These are phyloP conservation scores for Pseudodiploospora longispora DNA, from an alignment of 2,329 filamentous ascomycete genomes.

Conservation along the genomic window DNA sequence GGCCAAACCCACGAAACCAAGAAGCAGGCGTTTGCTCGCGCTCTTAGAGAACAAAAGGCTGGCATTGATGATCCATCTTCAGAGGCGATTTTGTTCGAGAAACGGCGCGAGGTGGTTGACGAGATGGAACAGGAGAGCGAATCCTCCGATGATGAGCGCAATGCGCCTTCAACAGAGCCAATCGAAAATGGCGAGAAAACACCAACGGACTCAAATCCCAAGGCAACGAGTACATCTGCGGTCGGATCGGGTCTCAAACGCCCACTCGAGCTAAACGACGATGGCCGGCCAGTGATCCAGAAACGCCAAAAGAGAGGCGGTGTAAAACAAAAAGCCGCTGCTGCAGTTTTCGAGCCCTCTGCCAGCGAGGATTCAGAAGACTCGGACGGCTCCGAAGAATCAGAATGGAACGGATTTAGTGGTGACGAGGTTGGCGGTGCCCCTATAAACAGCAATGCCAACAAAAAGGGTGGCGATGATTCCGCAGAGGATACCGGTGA, in stretches of 20 bases:
- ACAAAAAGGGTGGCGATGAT: constrained; percentile 17
- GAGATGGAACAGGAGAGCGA: constrained; percentile 22
- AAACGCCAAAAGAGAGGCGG: constrained; percentile 69
- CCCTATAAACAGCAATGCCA: constrained; percentile 17
- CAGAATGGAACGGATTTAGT: constrained; percentile 56
- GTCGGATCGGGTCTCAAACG: constrained; percentile 78
- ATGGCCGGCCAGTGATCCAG: constrained; percentile 72
- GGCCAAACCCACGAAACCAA: constrained; percentile 67
- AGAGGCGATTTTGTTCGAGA: constrained; percentile 47
- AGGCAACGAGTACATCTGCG: constrained; percentile 6
- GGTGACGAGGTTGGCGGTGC: constrained; percentile 34
- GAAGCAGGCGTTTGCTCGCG: constrained; percentile 56
- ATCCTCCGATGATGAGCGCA: constrained; percentile 9
- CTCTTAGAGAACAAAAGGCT: constrained; percentile 55
- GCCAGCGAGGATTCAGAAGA: constrained; percentile 27
- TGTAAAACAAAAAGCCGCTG: constrained; percentile 46
- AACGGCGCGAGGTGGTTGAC: constrained; percentile 20
- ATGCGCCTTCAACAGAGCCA: not conserved
- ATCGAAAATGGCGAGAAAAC: not conserved
- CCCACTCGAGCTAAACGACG: constrained; percentile 70
- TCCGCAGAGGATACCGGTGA: constrained; percentile 18
- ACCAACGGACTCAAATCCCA: not conserved
- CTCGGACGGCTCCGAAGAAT: constrained; percentile 20
- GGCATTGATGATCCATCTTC: constrained; percentile 50
- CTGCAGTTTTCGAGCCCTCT: constrained; percentile 29